Conservation (phyloP, 2,329 filamentous ascomycete species). For the Talaromyces sp. region DNA sequence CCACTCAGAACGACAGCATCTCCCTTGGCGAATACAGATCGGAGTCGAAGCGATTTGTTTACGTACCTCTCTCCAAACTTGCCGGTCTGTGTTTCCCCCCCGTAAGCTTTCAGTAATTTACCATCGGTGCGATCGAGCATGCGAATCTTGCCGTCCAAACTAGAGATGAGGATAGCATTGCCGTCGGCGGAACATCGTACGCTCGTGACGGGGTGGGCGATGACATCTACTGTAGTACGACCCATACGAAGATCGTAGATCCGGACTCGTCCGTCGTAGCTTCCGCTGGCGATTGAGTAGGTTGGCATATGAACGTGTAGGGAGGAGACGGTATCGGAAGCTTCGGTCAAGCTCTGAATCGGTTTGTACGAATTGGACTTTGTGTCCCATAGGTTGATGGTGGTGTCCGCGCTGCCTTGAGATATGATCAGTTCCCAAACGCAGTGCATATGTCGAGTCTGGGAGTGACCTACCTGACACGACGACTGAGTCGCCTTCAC, state of each 20-base stretch:
- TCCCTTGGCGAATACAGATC: conserved; percentile 69
- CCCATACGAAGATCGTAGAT: conserved; percentile 82
- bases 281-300: conserved; percentile 63
- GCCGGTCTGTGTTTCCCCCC: conserved; percentile 46
- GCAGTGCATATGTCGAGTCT: not conserved
- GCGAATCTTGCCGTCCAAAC: conserved; percentile 71
- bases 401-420: conserved; percentile 43
- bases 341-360: conserved; percentile 42
- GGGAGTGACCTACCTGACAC: conserved; percentile 53
- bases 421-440: not conserved
- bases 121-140: conserved; percentile 78
- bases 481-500: conserved; percentile 69
- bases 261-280: conserved; percentile 79
- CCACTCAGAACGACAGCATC: conserved; percentile 78
- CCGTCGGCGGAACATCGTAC: conserved; percentile 68
- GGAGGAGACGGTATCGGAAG: conserved; percentile 41
- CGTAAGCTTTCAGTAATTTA: conserved; percentile 69
- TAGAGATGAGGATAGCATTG: conserved; percentile 69
- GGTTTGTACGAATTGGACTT: conserved; percentile 41
- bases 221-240: conserved; percentile 64
- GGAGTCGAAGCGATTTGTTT: conserved; percentile 71
- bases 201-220: conserved; percentile 69
- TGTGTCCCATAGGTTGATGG: conserved; percentile 43
- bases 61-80: conserved; percentile 37
- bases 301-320: conserved; percentile 39